These are phyloP conservation scores for Fraxinus americana DNA, from an alignment of 257 asterid species.

Conservation along the genomic window DNA sequence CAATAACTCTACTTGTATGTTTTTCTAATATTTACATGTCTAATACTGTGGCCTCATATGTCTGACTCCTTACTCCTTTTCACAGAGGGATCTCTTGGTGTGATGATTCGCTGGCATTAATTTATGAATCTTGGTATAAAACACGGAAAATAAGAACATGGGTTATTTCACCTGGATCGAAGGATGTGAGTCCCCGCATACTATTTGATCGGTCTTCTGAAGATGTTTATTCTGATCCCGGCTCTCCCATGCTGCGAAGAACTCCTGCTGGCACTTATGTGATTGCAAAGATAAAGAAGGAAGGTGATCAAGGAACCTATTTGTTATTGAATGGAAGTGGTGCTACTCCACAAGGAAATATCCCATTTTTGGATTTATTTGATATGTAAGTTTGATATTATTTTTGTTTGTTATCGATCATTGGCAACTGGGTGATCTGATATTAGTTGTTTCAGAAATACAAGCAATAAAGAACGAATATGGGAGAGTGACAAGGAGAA, in stretches of 20 bases:
- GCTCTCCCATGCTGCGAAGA: slow-evolving; percentile 92
- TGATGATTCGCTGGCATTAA: slow-evolving; percentile 88
- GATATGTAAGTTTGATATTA: slow-evolving; percentile 77
- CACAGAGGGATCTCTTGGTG: slow-evolving; percentile 94
- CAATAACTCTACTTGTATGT: not conserved
- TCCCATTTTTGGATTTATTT: slow-evolving; percentile 88
- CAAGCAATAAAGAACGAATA: slow-evolving; percentile 92
- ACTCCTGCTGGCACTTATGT: slow-evolving; percentile 82
- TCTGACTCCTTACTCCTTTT: slow-evolving; percentile 17
- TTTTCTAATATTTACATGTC: not conserved
- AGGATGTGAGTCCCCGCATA: slow-evolving; percentile 64
- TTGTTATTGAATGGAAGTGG: slow-evolving; percentile 83
- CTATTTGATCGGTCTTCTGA: slow-evolving; percentile 97
- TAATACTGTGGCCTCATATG: not conserved
- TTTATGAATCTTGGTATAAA: slow-evolving; percentile 94
- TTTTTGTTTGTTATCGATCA: slow-evolving; percentile 26
- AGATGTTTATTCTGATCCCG: slow-evolving; percentile 99
- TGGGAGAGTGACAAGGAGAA: slow-evolving; percentile 97
- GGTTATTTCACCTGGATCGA: slow-evolving; percentile 78
- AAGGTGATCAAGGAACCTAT: slow-evolving; percentile 60
- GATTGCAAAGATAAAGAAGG: slow-evolving; percentile 84
- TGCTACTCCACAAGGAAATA: slow-evolving; percentile 96
- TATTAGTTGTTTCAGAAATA: slow-evolving; percentile 64
- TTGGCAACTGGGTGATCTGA: slow-evolving; percentile 39
- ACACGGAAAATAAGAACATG: slow-evolving; percentile 79